These are phyloP conservation scores for Mangifera indica DNA, from an alignment of 345 rosid genomes.

Conservation along the genomic window DNA sequence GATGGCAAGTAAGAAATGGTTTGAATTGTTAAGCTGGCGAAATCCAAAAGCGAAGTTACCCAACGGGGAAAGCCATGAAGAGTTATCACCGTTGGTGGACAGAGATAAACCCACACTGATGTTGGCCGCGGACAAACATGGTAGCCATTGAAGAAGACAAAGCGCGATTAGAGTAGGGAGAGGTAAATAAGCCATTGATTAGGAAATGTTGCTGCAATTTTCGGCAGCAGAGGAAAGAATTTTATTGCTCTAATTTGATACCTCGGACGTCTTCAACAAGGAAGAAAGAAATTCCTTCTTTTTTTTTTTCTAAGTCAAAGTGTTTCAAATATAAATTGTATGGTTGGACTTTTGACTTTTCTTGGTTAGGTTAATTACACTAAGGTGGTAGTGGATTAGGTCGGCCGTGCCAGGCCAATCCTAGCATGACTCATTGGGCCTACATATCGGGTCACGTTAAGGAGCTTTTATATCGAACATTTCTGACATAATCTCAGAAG, in stretches of 20 bases:
- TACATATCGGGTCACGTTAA: no score
- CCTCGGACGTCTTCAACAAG: no score
- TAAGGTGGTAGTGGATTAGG: no score
- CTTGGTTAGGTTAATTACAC: no score
- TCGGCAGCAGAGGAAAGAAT: not conserved
- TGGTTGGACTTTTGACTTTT: no score
- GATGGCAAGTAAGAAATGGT: conserved; percentile 31
- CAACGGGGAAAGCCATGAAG: conserved; percentile 21
- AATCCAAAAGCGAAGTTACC: conserved; percentile 34
- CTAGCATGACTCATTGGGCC: no score
- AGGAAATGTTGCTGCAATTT: not conserved
- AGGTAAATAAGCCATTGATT: conserved; percentile 11
- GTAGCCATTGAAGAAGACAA: not conserved
- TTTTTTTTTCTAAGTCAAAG: no score
- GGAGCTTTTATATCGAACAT: no score
- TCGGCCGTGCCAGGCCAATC: no score
- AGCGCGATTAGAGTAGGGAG: conserved; percentile 4
- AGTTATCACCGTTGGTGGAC: conserved; percentile 7
- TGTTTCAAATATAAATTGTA: not conserved
- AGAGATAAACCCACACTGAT: conserved; percentile 16
- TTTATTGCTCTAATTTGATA: not conserved
- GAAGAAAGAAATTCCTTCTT: no score
- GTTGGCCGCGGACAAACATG: conserved; percentile 7
- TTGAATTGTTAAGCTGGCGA: conserved; percentile 16
- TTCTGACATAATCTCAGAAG: no score